Base-by-base conservation (phyloP, 2,329 filamentous ascomycete species). In the Monascus ruber region DNA sequence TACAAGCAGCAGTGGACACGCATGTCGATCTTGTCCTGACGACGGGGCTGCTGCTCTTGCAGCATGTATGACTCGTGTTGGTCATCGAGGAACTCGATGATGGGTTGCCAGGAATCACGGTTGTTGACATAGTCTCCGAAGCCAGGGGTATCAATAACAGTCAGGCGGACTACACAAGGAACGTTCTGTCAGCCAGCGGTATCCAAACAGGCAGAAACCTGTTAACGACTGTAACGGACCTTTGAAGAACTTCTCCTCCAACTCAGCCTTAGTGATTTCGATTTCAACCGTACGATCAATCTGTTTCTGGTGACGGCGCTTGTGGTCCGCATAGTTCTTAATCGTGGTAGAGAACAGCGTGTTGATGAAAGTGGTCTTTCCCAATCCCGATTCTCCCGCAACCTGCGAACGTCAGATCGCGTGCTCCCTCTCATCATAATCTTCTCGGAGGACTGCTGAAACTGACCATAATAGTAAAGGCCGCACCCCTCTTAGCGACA, bases 191-290 rank as follows among this genome's bases (percentile, higher is more conserved):
- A 34, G 48, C 48, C 55, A 53, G 44, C 40, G 25, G 34, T 38
- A 5, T 17, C 33, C 5, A 11, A n/a, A 11, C 10, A 26, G 33
- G 10, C 24, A 25, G n/a, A 5, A 26, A 4, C 7, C 26, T 26
- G 40, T 36, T 31, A 26, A 24, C 26, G 24, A 32, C 37, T 6
- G 24, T 24, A 27, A 47, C 41, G 42, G 73, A 95, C 89, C 89
- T 78, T 98, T 98, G 83, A 98, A 98, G 77, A 98, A 98, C 75
- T 98, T 98, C 82, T 98, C 91, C 72, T 98, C 91, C 48, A 98
- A 74, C 74, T 98, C 91, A 43, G 91, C 91, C 78, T 98, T 98
- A 66, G 91, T 98, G 64, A 98, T 98, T 70, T 98, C 91, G 55
- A 98, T 98, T 74, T 98, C 93, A 50, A 98, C 91, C 7, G 91